Base-by-base conservation (phyloP, 1,139 yeast genomes). In the Candida albicans region DNA sequence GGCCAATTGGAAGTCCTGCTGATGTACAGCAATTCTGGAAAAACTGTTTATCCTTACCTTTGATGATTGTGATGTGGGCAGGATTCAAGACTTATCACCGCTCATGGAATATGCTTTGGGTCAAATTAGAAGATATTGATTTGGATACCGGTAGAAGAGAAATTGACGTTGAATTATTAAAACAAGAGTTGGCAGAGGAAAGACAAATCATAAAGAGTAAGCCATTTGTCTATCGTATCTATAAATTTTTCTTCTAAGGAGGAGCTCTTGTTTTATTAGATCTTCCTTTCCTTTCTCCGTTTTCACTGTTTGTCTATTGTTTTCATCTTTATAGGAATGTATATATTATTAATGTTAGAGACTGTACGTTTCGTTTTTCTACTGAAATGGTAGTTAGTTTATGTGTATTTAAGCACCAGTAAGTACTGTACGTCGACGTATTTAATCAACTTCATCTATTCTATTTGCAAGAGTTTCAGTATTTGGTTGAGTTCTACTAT, bases 111-210 rank as follows among this genome's bases (percentile, higher is more conserved):
- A 37, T 41, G 29, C 50, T 64, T 29, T 59, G 56, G 54, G 55
- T 75, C 48, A 67, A 62, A 42, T 63, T 70, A 46, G 56, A 52
- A 24, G 75, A 75, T 32, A 65, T 76, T 40, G 81, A 77, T 55
- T 64, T 77, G 50, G 81, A 76, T 56, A 70, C 78, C 11, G 81
- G 81, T 25, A 65, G 77, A 59, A 67, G 78, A 56, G 76, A 73
- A 37, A 57, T 68, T 42, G 78, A 75, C 50, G 42, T 75, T 32
- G 80, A 74, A 45, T 45, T 57, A 9, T 67, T 76, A 58, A 73
- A 66, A 53, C 75, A 72, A 54, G 75, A 73, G 41, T 62, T 71
- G 44, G 77, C 75, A 11, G 76, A 72, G 28, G 79, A 74, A 41
- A 64, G 59, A 49, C 64, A 60, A 32, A 49, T 39, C 8, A 45